These are phyloP conservation scores for Athelia psychrophila DNA, from an alignment of 1,284 basidiomycete genomes.

Conservation along the genomic window DNA sequence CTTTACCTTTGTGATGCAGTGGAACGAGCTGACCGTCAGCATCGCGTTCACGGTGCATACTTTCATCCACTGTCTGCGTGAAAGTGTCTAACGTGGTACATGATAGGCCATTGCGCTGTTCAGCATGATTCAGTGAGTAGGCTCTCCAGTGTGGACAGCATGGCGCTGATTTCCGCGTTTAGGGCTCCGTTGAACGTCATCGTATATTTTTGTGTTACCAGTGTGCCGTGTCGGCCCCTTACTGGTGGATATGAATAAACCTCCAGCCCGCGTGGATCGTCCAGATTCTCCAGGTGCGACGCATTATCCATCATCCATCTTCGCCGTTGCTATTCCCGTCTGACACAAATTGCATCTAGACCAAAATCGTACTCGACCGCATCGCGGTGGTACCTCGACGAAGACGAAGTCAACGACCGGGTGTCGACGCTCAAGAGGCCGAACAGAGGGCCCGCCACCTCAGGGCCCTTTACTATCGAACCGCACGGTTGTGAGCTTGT, in stretches of 20 bases:
- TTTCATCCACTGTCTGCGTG: slow-evolving; percentile 4
- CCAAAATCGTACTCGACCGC: slow-evolving; percentile 75
- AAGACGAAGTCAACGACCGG: slow-evolving; percentile 63
- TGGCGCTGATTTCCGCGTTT: too few species aligned
- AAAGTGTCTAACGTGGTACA: slow-evolving; percentile 4
- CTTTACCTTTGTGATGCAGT: slow-evolving; percentile 56
- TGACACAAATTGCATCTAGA: too few species aligned
- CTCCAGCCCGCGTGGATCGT: too few species aligned
- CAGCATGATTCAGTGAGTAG: slow-evolving; percentile 58
- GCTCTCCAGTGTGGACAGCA: not conserved
- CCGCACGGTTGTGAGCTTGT: slow-evolving; percentile 63
- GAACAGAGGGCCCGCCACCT: slow-evolving; percentile 49
- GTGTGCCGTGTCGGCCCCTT: too few species aligned
- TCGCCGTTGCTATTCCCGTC: too few species aligned
- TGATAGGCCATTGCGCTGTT: slow-evolving; percentile 66
- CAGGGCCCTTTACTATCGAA: slow-evolving; percentile 61
- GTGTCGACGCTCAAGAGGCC: slow-evolving; percentile 41
- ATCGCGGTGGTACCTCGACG: slow-evolving; percentile 79
- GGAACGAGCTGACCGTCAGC: slow-evolving; percentile 63
- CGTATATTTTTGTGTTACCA: too few species aligned
- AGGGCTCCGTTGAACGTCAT: too few species aligned
- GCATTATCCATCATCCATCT: too few species aligned
- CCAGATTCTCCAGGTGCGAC: too few species aligned
- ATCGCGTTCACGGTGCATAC: slow-evolving; percentile 66
- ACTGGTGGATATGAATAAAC: too few species aligned